Evolutionary conservation across 2,329 filamentous ascomycete genomes (phyloP).

Genomic region (Apiospora saccharicola): DNA sequence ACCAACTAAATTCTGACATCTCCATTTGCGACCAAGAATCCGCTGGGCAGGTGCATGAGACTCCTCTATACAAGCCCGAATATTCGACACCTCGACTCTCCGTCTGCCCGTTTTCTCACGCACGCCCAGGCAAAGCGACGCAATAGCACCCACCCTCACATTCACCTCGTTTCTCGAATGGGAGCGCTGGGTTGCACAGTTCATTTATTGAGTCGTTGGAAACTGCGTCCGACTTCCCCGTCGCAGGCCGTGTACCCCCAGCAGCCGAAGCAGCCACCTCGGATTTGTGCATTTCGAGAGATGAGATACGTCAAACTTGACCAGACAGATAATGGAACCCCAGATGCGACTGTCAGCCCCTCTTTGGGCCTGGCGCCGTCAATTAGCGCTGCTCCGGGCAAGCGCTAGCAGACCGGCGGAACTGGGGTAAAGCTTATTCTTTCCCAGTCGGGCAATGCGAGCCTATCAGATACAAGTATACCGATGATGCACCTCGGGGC

Average conservation of each 20-base stretch:
- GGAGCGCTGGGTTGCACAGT: background rate
- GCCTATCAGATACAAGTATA: slow-evolving; percentile 24
- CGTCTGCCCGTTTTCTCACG: background rate
- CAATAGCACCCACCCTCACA: background rate
- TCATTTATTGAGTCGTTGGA: slow-evolving; percentile 1
- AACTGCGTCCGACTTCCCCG: background rate
- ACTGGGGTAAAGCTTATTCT: slow-evolving; percentile 24
- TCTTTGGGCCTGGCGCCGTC: slow-evolving; percentile 15
- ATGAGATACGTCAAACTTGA: too few species aligned
- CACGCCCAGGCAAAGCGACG: slow-evolving; percentile 2
- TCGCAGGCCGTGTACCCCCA: background rate
- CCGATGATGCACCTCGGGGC: background rate
- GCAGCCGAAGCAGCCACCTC: background rate
- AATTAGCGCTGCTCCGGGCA: slow-evolving; percentile 15
- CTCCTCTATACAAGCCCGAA: background rate
- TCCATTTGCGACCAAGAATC: background rate
- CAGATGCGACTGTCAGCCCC: slow-evolving; percentile 4
- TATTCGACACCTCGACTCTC: background rate
- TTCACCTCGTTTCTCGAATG: slow-evolving; percentile 17
- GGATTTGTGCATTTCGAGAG: background rate
- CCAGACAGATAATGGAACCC: background rate
- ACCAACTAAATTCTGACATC: background rate
- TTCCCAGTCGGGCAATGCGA: slow-evolving; percentile 28
- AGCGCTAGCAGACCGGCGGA: slow-evolving; percentile 8
- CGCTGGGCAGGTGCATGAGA: background rate